Base-by-base conservation (phyloP, 2,329 filamentous ascomycete genomes). In the Beauveria caledonica region DNA sequence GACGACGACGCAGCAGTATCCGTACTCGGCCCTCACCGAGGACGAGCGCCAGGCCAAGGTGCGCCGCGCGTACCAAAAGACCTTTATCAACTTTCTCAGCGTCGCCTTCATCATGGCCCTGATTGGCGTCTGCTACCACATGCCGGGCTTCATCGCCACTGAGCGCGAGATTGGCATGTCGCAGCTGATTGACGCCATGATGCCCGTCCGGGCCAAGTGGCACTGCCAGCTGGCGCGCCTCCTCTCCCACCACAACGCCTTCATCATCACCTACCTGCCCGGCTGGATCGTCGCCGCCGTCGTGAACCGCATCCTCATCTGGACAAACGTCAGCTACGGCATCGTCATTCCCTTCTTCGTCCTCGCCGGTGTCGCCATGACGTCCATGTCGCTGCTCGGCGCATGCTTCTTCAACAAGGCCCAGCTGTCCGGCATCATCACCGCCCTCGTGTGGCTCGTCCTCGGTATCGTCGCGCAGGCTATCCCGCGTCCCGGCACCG, bases 321-420 rank as follows among this genome's bases (percentile, higher is more conserved):
- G 68, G 68, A 66, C 62, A 21, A 64, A 83, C 56, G 85, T 85
- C 5, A 86, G 77, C 60, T 74, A 78, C 54, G 83, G 74, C 3
- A 84, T 92, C 23, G 76, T 90, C 23, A 78, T 89, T 40, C 72
- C 90, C 54, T 89, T 86, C 72, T 88, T 90, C 67, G 76, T 94
- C 48, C 74, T 93, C 6, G 77, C 81, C n/a, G 90, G 90, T 7
- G 74, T 92, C 9, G 82, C 90, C 2, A 76, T 93, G 45, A 84
- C 87, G 0, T 91, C 87, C 29, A 87, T 90, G 71, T 88, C 89
- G 1, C 84, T 94, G 59, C 80, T 93, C 25, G 87, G 87, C 15
- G 89, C 86, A 0, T 82, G 87, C 5, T 86, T 94, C 67, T 95
- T 95, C 77, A 87, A 83, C 66, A 91, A 87, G 69, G 85, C 90